Conservation (phyloP, 768 basidiomycete genomes). For the Phaffia australis region DNA sequence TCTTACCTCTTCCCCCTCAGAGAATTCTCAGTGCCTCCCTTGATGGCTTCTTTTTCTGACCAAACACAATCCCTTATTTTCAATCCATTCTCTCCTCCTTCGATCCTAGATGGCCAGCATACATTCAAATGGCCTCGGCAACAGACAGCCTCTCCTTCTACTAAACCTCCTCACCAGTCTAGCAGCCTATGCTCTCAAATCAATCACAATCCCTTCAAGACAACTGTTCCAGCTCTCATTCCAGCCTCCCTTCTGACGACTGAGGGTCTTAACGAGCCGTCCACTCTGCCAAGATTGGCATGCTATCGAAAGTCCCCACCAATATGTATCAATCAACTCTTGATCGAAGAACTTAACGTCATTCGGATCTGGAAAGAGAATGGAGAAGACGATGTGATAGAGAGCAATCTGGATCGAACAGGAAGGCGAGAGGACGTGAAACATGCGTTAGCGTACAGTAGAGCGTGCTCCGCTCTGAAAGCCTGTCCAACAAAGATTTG, state of each 20-base stretch:
- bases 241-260: neutral
- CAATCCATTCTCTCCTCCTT: too few relatives aligned
- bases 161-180: too few relatives aligned
- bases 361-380: slow-evolving; percentile 37
- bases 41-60: neutral
- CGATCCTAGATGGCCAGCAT: too few relatives aligned
- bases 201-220: too few relatives aligned
- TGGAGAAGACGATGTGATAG: slow-evolving; percentile 1
- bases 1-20: neutral
- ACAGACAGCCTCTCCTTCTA: too few relatives aligned
- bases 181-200: too few relatives aligned
- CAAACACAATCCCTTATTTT: too few relatives aligned
- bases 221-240: too few relatives aligned
- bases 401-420: slow-evolving; percentile 18
- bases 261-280: neutral
- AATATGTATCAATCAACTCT: slow-evolving; percentile 55
- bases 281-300: slow-evolving; percentile 43
- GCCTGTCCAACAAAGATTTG: slow-evolving; percentile 38
- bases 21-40: slow-evolving; percentile 3
- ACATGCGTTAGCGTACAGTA: slow-evolving; percentile 25
- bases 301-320: slow-evolving; percentile 58
- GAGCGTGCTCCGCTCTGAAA: slow-evolving; percentile 40
- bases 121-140: too few relatives aligned
- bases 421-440: slow-evolving; percentile 18
- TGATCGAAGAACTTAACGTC: slow-evolving; percentile 51